These are phyloP conservation scores for Leccinum discolor DNA, from an alignment of 1,284 basidiomycete species.

Conservation along the genomic window DNA sequence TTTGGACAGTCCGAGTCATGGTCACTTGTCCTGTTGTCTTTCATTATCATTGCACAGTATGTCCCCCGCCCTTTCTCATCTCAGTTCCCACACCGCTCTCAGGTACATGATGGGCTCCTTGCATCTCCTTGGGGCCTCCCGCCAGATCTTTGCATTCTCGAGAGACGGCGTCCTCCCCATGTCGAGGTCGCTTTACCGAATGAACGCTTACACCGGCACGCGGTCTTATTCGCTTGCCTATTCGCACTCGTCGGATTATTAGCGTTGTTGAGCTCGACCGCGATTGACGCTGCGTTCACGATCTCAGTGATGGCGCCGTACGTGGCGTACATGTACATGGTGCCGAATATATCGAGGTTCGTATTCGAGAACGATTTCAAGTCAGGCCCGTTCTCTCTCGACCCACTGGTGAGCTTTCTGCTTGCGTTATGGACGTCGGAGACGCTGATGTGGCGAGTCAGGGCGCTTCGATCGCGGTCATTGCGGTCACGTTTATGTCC, in stretches of 20 bases:
- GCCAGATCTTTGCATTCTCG: neutral
- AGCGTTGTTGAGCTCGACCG: neutral
- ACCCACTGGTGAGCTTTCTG: too few species aligned
- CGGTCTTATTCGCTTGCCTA: too few species aligned
- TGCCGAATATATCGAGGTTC: neutral
- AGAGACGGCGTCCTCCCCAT: neutral
- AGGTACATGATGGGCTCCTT: neutral
- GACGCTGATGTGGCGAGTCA: neutral
- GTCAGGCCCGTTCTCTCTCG: too few species aligned
- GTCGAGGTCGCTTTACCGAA: neutral
- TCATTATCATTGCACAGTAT: conserved; percentile 26
- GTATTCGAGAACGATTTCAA: too few species aligned
- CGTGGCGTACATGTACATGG: neutral
- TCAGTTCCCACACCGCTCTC: neutral
- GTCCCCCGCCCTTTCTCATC: neutral
- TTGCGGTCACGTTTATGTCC: neutral
- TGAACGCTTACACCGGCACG: neutral
- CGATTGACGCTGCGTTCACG: neutral
- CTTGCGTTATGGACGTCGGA: neutral
- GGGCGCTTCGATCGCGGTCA: neutral
- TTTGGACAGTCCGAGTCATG: neutral
- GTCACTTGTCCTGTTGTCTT: conserved; percentile 13
- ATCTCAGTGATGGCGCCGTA: neutral
- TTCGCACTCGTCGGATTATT: neutral
- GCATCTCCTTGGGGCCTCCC: neutral